A percentile compares a stretch with the other conserved stretches of the same genome.
Conservation (phyloP, 140 eudicot genomes). For the Senecio squalidus region DNA sequence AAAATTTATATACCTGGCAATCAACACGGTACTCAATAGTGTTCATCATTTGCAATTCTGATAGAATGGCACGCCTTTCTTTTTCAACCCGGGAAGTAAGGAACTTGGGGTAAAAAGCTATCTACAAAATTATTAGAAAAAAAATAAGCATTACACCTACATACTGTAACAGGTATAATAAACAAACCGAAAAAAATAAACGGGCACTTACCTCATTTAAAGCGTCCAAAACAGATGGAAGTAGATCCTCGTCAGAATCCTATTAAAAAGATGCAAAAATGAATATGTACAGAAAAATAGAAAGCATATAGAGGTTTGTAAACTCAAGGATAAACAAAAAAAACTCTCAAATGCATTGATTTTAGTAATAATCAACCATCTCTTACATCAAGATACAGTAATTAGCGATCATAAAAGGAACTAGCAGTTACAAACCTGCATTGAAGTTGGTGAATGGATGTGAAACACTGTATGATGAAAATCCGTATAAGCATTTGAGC, state of each 20-base stretch:
- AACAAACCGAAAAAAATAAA: neutral
- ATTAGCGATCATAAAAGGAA: too few relatives aligned
- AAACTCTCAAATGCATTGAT: neutral
- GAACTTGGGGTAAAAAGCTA: constrained; percentile 91
- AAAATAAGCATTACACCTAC: neutral
- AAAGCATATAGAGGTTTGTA: constrained; percentile 3
- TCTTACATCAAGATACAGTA: too few relatives aligned
- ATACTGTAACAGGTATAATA: neutral
- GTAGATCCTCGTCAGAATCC: constrained; percentile 89
- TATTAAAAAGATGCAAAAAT: constrained; percentile 20
- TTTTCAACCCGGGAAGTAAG: constrained; percentile 95
- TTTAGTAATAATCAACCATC: too few relatives aligned
- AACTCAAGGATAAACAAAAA: constrained; percentile 11
- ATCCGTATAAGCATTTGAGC: constrained; percentile 99
- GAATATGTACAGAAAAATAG: neutral
- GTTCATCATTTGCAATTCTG: constrained; percentile 99
- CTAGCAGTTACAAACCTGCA: constrained; percentile 72
- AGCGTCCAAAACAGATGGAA: constrained; percentile 93
- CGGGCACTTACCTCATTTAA: constrained; percentile 68
- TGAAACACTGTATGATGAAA: constrained; percentile 98
- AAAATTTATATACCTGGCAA: constrained; percentile 66
- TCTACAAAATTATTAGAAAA: constrained; percentile 40
- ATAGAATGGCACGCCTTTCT: constrained; percentile 92
- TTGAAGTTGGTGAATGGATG: constrained; percentile 87
- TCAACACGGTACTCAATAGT: constrained; percentile 99